A percentile compares a stretch with the other conserved stretches of the same genome.
Evolutionary conservation across 768 basidiomycete genomes (phyloP).

Genomic region (Leucosporidium yakuticum): DNA sequence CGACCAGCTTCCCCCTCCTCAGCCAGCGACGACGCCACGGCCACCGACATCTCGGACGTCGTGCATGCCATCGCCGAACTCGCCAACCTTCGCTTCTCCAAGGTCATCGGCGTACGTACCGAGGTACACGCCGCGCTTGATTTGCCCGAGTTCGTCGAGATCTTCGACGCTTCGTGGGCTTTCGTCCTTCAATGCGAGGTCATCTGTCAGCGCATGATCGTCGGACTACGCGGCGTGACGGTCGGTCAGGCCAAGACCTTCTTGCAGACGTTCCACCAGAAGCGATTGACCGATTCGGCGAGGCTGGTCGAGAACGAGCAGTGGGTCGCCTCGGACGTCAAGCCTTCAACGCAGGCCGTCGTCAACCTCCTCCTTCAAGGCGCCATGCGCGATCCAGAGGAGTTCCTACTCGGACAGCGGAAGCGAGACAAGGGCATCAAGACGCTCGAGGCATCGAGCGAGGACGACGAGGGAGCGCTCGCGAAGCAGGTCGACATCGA

Average conservation of each 20-base stretch:
- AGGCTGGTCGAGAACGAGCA: conserved; percentile 92
- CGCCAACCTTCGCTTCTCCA: conserved; percentile 72
- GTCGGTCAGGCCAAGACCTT: conserved; percentile 85
- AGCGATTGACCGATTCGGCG: conserved; percentile 68
- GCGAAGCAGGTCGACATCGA: conserved; percentile 56
- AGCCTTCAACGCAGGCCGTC: conserved; percentile 60
- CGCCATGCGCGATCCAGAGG: conserved; percentile 63
- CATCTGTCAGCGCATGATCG: conserved; percentile 82
- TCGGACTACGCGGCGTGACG: conserved; percentile 77
- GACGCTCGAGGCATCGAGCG: conserved; percentile 7
- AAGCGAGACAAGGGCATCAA: background rate
- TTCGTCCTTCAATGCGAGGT: conserved; percentile 86
- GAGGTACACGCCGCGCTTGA: conserved; percentile 72
- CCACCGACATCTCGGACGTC: conserved; percentile 66
- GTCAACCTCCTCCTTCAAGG: conserved; percentile 68
- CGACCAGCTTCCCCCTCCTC: background rate
- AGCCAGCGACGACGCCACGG: conserved; percentile 33
- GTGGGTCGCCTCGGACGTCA: conserved; percentile 78
- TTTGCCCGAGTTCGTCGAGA: conserved; percentile 64
- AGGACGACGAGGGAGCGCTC: conserved; percentile 6
- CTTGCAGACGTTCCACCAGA: conserved; percentile 77
- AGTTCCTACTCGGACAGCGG: conserved; percentile 50
- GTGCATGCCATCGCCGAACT: conserved; percentile 76
- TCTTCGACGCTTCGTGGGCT: conserved; percentile 80
- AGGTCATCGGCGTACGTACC: conserved; percentile 65